Evolutionary conservation across 2,329 filamentous ascomycete species (phyloP), one percentile per base, ranked within the genome.

Genomic region (Magnaporthiopsis poae): DNA sequence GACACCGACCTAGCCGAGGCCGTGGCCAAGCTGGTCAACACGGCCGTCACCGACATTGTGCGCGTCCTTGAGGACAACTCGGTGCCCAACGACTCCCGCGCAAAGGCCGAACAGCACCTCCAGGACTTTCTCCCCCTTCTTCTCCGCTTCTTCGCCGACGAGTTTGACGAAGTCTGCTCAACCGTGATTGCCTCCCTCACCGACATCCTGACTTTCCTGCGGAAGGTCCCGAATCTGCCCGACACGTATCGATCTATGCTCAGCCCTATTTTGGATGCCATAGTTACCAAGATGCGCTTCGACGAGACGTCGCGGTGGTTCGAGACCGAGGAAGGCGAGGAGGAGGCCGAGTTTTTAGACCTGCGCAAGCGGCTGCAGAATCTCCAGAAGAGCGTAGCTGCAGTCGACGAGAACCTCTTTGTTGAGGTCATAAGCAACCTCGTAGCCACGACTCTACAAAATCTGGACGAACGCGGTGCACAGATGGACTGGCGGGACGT

Each of bases 111-210:
- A 71, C 88, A 90, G 71, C 85, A 96, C 68, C 82, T 98, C 65
- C 90, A 90, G 74, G 85, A 86, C 60, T 98, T 98, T 75, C 81
- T 96, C 35, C 92, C 93, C 0, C 89, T 93, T 71, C 84, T 98
- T 15, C 82, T 99, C 64, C 90, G 94, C 59, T 97, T 97, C 81
- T 97, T 99, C 79, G 90, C 92, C 31, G 95, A 99, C 77, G 93
- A 99, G 75, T 99, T 96, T 76, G 95, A 99, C 77, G 95, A 99
- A 79, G 89, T 99, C 71, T 98, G 95, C 81, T 96, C 93, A 52
- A 95, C 92, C 15, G 92, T 98, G 67, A 96, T 99, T 69, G 91
- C 93, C 29, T 94, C 91, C 56, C 86, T 98, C 66, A 96, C 91
- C 63, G 96, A 99, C 73, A 85, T 98, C 63, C 85, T 99, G 68